Percentiles rank a stretch among this genome's conserved stretches.
Evolutionary conservation across 2,329 filamentous ascomycete genomes (phyloP).

Genomic region (Arthrinium puccinioides): DNA sequence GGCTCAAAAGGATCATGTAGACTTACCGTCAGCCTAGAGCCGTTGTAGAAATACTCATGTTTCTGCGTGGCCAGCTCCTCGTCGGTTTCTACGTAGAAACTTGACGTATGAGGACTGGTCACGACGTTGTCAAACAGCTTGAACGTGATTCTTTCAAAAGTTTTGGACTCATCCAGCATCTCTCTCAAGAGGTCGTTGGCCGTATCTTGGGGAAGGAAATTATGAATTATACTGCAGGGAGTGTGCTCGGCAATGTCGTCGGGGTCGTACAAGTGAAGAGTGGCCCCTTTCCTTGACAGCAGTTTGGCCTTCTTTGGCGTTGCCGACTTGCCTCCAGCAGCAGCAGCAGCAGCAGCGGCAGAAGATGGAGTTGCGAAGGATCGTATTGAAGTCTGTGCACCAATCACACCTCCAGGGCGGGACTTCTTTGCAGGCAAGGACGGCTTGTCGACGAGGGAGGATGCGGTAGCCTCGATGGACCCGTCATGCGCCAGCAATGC

Average conservation of each 20-base stretch:
- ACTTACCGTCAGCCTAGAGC: constrained; percentile 57
- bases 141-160: constrained; percentile 67
- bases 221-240: constrained; percentile 86
- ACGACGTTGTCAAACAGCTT: constrained; percentile 87
- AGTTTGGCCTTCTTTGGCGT: constrained; percentile 37
- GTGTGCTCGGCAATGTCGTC: constrained; percentile 76
- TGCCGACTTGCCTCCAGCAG: constrained; percentile 5
- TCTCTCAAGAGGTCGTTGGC: constrained; percentile 71
- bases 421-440: constrained; percentile 24
- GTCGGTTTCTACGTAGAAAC: constrained; percentile 72
- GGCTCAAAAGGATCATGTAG: not conserved
- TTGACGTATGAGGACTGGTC: constrained; percentile 73
- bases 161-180: constrained; percentile 63
- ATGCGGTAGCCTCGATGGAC: constrained; percentile 59
- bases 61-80: constrained; percentile 65
- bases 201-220: constrained; percentile 67
- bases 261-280: constrained; percentile 76
- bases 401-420: constrained; percentile 26
- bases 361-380: constrained; percentile 34
- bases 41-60: constrained; percentile 81
- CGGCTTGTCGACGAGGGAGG: constrained; percentile 36
- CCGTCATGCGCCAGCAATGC: constrained; percentile 72
- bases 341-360: constrained; percentile 6
- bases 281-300: constrained; percentile 70
- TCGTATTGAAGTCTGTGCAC: constrained; percentile 58